Evolutionary conservation across 2,329 filamentous ascomycete genomes (phyloP).

Genomic region (Trichoderma cornu-damae): DNA sequence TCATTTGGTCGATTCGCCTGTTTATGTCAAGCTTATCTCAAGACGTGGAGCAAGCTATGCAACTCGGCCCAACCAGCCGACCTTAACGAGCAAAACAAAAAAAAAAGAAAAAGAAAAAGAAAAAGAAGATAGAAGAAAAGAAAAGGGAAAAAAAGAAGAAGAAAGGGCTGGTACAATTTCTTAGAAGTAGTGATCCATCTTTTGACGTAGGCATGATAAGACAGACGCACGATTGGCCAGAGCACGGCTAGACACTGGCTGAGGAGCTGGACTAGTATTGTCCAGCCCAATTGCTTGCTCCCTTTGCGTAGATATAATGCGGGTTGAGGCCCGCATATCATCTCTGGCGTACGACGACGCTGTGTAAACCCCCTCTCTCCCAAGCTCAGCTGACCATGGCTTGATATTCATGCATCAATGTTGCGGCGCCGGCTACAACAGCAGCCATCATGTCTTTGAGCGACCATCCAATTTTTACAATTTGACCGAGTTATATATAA

Average conservation of each 20-base stretch:
- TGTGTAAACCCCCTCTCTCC: constrained; percentile 1
- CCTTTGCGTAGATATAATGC: not conserved
- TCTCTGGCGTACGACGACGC: not conserved
- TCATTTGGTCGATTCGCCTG: not conserved
- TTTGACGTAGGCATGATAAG: not conserved
- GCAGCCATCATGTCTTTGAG: not conserved
- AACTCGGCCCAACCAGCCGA: not conserved
- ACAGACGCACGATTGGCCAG: not conserved
- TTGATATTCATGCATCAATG: not conserved
- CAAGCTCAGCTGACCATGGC: not conserved
- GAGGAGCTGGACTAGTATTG: not conserved
- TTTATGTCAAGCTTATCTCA: not conserved
- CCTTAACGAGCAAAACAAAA: too few relatives aligned
- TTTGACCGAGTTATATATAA: not conserved
- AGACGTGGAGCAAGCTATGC: not conserved
- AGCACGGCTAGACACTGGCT: not conserved
- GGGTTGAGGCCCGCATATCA: not conserved
- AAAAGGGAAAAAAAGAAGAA: not conserved
- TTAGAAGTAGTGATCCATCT: not conserved
- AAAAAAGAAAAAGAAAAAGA: too few relatives aligned
- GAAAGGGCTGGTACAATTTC: not conserved
- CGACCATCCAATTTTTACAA: not conserved
- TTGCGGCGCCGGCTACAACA: not conserved
- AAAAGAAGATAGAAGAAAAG: too few relatives aligned
- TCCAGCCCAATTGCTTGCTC: not conserved